Conservation (phyloP, 2,329 filamentous ascomycete genomes). For the Cordyceps pruinosa region DNA sequence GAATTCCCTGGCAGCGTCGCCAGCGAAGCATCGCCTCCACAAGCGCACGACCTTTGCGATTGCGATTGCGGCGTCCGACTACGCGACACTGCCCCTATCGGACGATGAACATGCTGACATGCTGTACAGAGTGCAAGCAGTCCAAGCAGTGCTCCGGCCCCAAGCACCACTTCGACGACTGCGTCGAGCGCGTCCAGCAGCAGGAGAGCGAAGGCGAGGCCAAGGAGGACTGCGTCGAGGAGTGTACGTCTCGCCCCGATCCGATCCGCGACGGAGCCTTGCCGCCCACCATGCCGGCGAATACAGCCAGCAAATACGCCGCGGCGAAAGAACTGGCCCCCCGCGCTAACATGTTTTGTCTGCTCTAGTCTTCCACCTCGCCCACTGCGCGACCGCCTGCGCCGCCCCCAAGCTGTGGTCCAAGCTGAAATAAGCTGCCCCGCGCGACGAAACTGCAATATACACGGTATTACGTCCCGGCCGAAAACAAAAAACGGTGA, state of each 20-base stretch:
- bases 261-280: not conserved
- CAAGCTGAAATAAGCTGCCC: slow-evolving; percentile 69
- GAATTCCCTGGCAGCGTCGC: not conserved
- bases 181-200: slow-evolving; percentile 76
- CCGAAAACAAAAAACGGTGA: not conserved
- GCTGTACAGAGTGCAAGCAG: slow-evolving; percentile 72
- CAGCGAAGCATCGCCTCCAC: slow-evolving; percentile 8
- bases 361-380: slow-evolving; percentile 95
- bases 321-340: not conserved
- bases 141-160: slow-evolving; percentile 75
- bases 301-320: not conserved
- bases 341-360: not conserved
- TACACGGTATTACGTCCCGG: slow-evolving; percentile 1
- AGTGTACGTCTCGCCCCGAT: slow-evolving; percentile 72
- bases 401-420: slow-evolving; percentile 95
- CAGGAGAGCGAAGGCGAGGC: slow-evolving; percentile 61
- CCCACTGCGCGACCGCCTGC: slow-evolving; percentile 88
- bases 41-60: not conserved
- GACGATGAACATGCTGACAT: slow-evolving; percentile 20
- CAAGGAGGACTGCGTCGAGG: slow-evolving; percentile 96
- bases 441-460: not conserved
- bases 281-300: no score
- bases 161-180: slow-evolving; percentile 99
- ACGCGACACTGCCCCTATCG: not conserved
- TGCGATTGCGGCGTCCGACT: not conserved